A percentile compares a stretch with the other conserved stretches of the same genome.
Evolutionary conservation across 805 yeast genomes (phyloP).

Genomic region (Ogataea paradorogensis): DNA sequence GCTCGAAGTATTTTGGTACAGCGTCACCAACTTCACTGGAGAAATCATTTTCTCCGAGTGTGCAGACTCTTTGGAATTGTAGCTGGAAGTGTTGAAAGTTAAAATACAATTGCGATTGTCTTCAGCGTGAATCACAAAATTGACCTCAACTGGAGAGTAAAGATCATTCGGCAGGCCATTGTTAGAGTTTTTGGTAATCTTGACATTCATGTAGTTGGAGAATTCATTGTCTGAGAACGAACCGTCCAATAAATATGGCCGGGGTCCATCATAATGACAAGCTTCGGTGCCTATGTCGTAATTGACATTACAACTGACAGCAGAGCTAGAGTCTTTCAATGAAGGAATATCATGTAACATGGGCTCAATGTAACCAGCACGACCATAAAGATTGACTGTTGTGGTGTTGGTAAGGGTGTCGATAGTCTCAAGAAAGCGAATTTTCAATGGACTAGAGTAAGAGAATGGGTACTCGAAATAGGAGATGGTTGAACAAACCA

Average conservation of each 20-base stretch:
- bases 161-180: conserved; percentile 26
- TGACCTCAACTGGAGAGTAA: conserved; percentile 66
- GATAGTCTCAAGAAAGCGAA: conserved; percentile 64
- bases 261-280: conserved; percentile 50
- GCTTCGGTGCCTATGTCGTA: conserved; percentile 45
- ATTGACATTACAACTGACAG: conserved; percentile 35
- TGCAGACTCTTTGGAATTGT: conserved; percentile 29
- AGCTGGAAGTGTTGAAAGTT: conserved; percentile 51
- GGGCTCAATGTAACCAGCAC: conserved; percentile 45
- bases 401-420: conserved; percentile 37
- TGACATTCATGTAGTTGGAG: conserved; percentile 46
- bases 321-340: conserved; percentile 36
- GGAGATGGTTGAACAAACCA: conserved; percentile 39
- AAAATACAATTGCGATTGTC: conserved; percentile 66
- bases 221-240: conserved; percentile 32
- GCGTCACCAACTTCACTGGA: conserved; percentile 62
- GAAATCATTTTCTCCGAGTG: conserved; percentile 38
- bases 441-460: conserved; percentile 60
- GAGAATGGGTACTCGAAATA: conserved; percentile 57
- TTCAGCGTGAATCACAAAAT: conserved; percentile 52
- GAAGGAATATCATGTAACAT: conserved; percentile 65
- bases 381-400: conserved; percentile 47
- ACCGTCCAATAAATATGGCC: conserved; percentile 48
- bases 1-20: conserved; percentile 36
- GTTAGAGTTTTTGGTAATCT: conserved; percentile 50